Conservation (phyloP, 208 protist species). For the Leishmania amazonensis region DNA sequence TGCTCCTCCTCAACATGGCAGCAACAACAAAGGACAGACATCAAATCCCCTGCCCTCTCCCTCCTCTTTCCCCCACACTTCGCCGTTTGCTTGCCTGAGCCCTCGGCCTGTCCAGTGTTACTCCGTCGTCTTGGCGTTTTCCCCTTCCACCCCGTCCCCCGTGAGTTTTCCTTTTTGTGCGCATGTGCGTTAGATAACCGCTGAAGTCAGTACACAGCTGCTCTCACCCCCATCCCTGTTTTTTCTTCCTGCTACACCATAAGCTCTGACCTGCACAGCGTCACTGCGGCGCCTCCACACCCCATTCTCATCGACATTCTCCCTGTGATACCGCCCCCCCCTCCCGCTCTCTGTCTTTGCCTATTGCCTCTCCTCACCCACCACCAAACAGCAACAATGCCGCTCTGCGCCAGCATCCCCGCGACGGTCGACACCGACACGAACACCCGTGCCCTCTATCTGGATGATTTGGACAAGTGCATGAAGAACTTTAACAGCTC, state of each 20-base stretch:
- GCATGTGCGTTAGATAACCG: background rate
- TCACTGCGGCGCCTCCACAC: background rate
- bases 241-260: background rate
- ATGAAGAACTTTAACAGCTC: constrained; percentile 54
- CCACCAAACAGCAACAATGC: constrained; percentile 9
- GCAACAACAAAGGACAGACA: background rate
- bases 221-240: background rate
- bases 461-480: constrained; percentile 44
- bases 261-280: background rate
- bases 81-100: background rate
- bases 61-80: background rate
- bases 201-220: background rate
- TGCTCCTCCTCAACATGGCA: background rate
- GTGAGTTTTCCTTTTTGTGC: background rate
- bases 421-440: constrained; percentile 60
- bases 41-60: background rate
- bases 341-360: background rate
- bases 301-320: background rate
- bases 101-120: background rate
- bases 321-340: background rate
- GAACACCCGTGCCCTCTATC: constrained; percentile 40
- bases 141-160: background rate
- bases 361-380: background rate
- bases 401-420: constrained; percentile 28
- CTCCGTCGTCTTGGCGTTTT: background rate